A percentile compares a stretch with the other conserved stretches of the same genome.
Conservation (phyloP, 257 asterid species). For the Scutellaria baicalensis region DNA sequence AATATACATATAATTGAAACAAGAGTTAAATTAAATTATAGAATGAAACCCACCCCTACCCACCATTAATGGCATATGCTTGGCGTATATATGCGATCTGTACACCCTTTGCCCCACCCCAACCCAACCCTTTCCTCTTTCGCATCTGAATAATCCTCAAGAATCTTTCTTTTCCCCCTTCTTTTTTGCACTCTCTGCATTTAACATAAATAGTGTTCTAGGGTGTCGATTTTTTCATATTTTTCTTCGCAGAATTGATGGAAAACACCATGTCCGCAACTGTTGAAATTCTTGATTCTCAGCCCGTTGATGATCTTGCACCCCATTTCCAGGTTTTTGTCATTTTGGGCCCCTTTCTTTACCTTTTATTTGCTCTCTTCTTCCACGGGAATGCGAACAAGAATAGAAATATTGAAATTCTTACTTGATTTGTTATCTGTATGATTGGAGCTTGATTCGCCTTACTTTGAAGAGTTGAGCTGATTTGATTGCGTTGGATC, state of each 20-base stretch:
- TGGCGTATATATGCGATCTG: background rate
- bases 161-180: too few relatives aligned
- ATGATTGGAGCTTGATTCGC: background rate
- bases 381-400: background rate
- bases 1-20: too few relatives aligned
- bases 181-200: background rate
- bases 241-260: constrained; percentile 7
- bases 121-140: background rate
- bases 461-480: background rate
- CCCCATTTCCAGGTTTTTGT: constrained; percentile 37
- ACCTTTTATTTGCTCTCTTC: background rate
- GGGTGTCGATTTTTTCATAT: constrained; percentile 10
- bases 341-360: background rate
- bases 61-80: background rate
- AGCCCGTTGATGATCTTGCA: constrained; percentile 31
- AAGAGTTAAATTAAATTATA: too few relatives aligned
- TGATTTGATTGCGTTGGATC: constrained; percentile 5
- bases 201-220: background rate
- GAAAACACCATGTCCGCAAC: constrained; percentile 34
- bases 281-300: constrained; percentile 27
- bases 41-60: background rate
- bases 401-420: background rate
- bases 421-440: background rate
- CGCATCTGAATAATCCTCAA: constrained; percentile 32
- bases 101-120: background rate